Evolutionary conservation across 2,329 filamentous ascomycete species (phyloP).

Genomic region (Scleromitrula shiraiana): DNA sequence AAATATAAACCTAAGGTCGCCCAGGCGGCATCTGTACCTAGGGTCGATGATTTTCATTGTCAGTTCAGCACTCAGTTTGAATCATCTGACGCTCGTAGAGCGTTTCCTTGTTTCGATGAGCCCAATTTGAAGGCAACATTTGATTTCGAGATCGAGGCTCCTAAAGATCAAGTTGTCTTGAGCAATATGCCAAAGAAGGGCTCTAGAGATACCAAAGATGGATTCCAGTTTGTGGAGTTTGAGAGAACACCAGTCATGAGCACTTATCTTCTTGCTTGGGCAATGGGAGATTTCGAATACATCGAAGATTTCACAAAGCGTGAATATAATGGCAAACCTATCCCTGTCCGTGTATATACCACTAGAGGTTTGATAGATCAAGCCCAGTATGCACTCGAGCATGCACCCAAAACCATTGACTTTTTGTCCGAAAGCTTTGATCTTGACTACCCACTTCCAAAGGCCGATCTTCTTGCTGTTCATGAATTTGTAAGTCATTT

Average conservation of each 20-base stretch:
- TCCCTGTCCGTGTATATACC: constrained; percentile 93
- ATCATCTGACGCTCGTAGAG: constrained; percentile 85
- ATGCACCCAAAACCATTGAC: constrained; percentile 88
- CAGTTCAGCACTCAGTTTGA: constrained; percentile 98
- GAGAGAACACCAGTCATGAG: constrained; percentile 80
- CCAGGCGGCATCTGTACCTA: constrained; percentile 69
- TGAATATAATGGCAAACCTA: constrained; percentile 81
- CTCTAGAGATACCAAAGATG: constrained; percentile 48
- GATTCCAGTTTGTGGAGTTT: constrained; percentile 69
- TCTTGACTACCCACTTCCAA: constrained; percentile 88
- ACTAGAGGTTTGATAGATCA: constrained; percentile 91
- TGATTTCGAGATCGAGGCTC: constrained; percentile 87
- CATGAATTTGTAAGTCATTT: constrained; percentile 68
- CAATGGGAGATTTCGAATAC: constrained; percentile 93
- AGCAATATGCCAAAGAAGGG: constrained; percentile 93
- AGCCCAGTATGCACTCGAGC: constrained; percentile 80
- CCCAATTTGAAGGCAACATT: constrained; percentile 95
- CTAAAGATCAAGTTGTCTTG: constrained; percentile 77
- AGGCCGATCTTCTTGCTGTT: constrained; percentile 82
- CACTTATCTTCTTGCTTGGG: constrained; percentile 87
- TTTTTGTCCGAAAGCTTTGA: constrained; percentile 94
- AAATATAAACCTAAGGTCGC: constrained; percentile 79
- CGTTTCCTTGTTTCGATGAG: constrained; percentile 97
- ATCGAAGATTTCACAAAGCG: constrained; percentile 85
- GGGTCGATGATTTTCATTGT: constrained; percentile 56